Percentiles rank a stretch among this genome's conserved stretches.
phyloP scores from a whole-genome alignment of 257 asterid genomes.

The Avicennia marina region DNA sequence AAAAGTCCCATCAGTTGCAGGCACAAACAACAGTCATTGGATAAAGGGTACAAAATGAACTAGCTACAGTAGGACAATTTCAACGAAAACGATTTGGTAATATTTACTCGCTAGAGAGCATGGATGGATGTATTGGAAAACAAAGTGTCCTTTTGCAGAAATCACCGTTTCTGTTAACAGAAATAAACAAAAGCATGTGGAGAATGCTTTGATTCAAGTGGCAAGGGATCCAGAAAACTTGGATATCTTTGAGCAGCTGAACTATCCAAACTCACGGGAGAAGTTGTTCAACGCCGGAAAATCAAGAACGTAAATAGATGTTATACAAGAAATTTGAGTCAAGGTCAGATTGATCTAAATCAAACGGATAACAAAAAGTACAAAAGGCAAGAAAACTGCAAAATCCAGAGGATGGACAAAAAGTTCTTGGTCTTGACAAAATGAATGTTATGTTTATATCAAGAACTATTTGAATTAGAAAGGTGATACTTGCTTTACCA shows the following conservation, averaged over 20 bases:
- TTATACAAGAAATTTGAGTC: neutral
- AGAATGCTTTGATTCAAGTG: neutral
- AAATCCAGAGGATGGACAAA: neutral
- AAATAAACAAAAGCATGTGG: too few relatives aligned
- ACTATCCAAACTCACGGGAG: neutral
- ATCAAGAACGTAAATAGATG: neutral
- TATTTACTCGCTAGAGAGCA: too few relatives aligned
- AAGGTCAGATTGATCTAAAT: too few relatives aligned
- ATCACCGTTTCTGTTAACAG: too few relatives aligned
- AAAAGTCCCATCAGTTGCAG: neutral
- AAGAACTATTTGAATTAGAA: neutral
- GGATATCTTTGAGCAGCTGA: neutral
- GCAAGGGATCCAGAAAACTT: constrained; percentile 12
- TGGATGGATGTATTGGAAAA: too few relatives aligned
- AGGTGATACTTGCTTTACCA: neutral
- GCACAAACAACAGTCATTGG: too few relatives aligned
- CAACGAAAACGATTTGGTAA: neutral
- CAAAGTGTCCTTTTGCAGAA: too few relatives aligned
- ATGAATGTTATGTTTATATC: too few relatives aligned
- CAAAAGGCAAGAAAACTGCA: neutral
- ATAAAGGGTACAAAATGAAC: neutral
- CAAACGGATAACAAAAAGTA: too few relatives aligned
- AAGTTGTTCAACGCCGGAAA: neutral
- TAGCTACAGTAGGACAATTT: neutral
- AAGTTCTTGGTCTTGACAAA: too few relatives aligned